Conservation (phyloP, 1,139 yeast genomes). For the Debaryomycetaceae sp. region DNA sequence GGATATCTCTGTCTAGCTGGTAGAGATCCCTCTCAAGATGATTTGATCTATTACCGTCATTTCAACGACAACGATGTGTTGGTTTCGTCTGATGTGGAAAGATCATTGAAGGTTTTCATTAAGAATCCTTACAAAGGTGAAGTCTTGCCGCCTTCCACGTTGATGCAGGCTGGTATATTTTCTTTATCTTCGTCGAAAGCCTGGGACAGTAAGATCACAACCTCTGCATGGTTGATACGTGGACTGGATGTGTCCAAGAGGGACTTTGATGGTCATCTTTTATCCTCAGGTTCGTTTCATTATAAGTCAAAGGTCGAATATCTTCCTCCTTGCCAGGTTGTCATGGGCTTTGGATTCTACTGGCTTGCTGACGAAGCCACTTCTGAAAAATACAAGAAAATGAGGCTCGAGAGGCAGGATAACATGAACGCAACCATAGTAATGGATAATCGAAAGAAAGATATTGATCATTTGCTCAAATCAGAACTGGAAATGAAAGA, state of each 20-base stretch:
- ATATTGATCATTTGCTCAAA: conserved; percentile 18
- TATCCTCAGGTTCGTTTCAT: conserved; percentile 63
- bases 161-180: conserved; percentile 86
- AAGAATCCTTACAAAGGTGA: conserved; percentile 66
- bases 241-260: conserved; percentile 66
- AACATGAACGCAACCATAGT: conserved; percentile 46
- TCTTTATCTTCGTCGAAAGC: conserved; percentile 81
- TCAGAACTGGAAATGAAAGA: neutral
- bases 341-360: conserved; percentile 84
- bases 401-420: conserved; percentile 36
- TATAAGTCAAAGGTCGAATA: conserved; percentile 55
- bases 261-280: conserved; percentile 60
- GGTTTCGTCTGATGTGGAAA: conserved; percentile 73
- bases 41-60: conserved; percentile 75
- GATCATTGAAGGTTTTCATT: conserved; percentile 71
- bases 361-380: conserved; percentile 67
- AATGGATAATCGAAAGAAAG: conserved; percentile 34
- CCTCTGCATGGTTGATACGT: conserved; percentile 80
- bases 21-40: conserved; percentile 79
- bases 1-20: conserved; percentile 88
- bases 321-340: conserved; percentile 79
- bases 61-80: conserved; percentile 69
- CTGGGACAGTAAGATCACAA: conserved; percentile 81
- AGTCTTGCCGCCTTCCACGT: conserved; percentile 76
- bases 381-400: conserved; percentile 34